These are phyloP conservation scores for Salinomyces thailandicus DNA, from an alignment of 2,329 filamentous ascomycete genomes.

Conservation along the genomic window DNA sequence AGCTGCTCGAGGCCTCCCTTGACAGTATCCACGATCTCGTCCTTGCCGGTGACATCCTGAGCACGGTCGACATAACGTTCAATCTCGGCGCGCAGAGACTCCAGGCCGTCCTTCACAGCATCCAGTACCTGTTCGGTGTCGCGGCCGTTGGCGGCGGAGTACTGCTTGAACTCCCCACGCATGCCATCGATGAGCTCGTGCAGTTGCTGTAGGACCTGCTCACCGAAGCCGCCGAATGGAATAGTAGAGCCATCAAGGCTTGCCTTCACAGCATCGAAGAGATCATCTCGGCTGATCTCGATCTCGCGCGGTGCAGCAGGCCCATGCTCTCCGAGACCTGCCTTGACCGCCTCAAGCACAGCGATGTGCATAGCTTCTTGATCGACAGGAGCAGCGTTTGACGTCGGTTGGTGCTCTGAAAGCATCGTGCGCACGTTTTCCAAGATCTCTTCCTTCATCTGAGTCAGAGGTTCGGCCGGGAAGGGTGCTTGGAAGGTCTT, in stretches of 20 bases:
- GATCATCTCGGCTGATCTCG: slow-evolving; percentile 40
- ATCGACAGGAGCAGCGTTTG: slow-evolving; percentile 31
- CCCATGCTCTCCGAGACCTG: slow-evolving; percentile 44
- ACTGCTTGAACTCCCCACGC: slow-evolving; percentile 62
- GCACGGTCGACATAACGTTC: slow-evolving; percentile 69
- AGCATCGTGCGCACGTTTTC: slow-evolving; percentile 76
- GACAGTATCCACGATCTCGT: slow-evolving; percentile 66
- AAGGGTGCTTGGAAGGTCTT: slow-evolving; percentile 68
- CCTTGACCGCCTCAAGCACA: slow-evolving; percentile 48
- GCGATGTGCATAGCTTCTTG: slow-evolving; percentile 43
- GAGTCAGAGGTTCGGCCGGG: slow-evolving; percentile 50
- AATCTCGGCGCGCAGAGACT: slow-evolving; percentile 68
- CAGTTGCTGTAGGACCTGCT: slow-evolving; percentile 50
- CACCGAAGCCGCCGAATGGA: slow-evolving; percentile 44
- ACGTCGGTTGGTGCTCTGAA: slow-evolving; percentile 59
- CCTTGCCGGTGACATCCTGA: slow-evolving; percentile 57
- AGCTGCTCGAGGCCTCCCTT: slow-evolving; percentile 54
- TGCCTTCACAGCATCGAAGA: slow-evolving; percentile 49
- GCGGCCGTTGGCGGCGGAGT: slow-evolving; percentile 64
- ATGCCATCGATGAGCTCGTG: slow-evolving; percentile 51
- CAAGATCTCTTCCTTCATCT: slow-evolving; percentile 75
- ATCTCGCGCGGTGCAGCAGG: slow-evolving; percentile 31
- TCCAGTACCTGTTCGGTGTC: slow-evolving; percentile 85
- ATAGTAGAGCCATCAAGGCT: slow-evolving; percentile 45
- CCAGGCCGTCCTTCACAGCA: slow-evolving; percentile 76